Percentiles rank a stretch among this genome's conserved stretches.
These are phyloP conservation scores for Avena eriantha DNA, from an alignment of 176 grass and related monocot species.

Conservation along the genomic window DNA sequence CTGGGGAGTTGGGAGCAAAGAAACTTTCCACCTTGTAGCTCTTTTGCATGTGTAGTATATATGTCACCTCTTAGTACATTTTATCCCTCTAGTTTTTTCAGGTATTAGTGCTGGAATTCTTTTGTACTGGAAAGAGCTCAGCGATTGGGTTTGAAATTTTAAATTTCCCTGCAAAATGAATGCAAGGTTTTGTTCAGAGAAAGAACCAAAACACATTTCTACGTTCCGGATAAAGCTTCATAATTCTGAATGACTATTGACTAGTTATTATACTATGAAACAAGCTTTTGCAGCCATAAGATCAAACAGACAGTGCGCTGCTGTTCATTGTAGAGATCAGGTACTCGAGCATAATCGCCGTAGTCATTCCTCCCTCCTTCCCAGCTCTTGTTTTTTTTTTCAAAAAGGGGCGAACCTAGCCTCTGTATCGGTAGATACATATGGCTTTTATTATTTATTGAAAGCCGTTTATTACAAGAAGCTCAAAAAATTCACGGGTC, in stretches of 20 bases:
- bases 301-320: too few species aligned
- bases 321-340: too few species aligned
- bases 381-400: too few species aligned
- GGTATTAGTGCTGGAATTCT: not conserved
- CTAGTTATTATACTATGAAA: too few species aligned
- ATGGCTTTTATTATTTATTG: too few species aligned
- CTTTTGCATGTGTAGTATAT: conserved; percentile 35
- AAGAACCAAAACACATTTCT: not conserved
- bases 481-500: too few species aligned
- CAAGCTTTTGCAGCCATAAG: too few species aligned
- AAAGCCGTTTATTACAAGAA: too few species aligned
- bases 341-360: too few species aligned
- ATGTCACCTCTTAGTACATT: not conserved
- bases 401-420: too few species aligned
- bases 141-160: not conserved
- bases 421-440: too few species aligned
- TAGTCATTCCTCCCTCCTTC: too few species aligned
- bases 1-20: conserved; percentile 45
- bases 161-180: not conserved
- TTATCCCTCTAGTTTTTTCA: conserved; percentile 1
- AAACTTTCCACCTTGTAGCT: conserved; percentile 22
- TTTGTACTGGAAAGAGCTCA: not conserved
- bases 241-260: not conserved
- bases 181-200: not conserved
- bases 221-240: not conserved